A percentile compares a stretch with the other conserved stretches of the same genome.
phyloP scores from a whole-genome alignment of 768 basidiomycete species.

The Trametopsis cervina region DNA sequence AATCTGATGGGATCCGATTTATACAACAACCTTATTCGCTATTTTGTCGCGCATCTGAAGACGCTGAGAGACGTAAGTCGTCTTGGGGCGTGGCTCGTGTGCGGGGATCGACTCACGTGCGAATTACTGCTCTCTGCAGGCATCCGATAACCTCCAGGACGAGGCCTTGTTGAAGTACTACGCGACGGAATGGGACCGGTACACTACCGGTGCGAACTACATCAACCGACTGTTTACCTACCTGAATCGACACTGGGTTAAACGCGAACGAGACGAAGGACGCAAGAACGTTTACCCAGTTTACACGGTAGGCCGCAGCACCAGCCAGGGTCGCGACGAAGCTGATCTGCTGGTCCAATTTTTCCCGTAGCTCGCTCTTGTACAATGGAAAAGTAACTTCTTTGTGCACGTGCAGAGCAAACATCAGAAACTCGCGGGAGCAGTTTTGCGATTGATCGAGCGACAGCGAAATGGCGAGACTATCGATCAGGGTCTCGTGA shows the following conservation, averaged over 20 bases:
- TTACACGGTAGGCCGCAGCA: constrained; percentile 62
- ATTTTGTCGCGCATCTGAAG: constrained; percentile 81
- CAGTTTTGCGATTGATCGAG: constrained; percentile 86
- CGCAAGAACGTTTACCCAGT: constrained; percentile 91
- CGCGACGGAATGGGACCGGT: constrained; percentile 89
- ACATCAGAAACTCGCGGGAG: constrained; percentile 75
- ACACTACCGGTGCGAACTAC: constrained; percentile 95
- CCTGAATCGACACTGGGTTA: constrained; percentile 99
- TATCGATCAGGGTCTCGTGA: constrained; percentile 88
- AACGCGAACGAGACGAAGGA: constrained; percentile 95
- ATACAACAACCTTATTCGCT: constrained; percentile 90
- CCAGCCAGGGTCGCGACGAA: not conserved
- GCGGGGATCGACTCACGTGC: not conserved
- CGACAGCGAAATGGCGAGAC: constrained; percentile 89
- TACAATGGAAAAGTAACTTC: constrained; percentile 92
- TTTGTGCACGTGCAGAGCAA: constrained; percentile 85
- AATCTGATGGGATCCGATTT: constrained; percentile 97
- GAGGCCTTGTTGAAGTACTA: constrained; percentile 88
- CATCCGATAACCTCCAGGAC: constrained; percentile 74
- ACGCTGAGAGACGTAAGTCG: constrained; percentile 50
- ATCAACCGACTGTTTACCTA: constrained; percentile 97
- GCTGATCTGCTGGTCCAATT: not conserved
- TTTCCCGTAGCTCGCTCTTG: constrained; percentile 71
- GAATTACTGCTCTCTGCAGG: constrained; percentile 34
- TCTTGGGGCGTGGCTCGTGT: constrained; percentile 18